Evolutionary conservation across 1,284 basidiomycete genomes (phyloP).

Genomic region (Fomes fomentarius): DNA sequence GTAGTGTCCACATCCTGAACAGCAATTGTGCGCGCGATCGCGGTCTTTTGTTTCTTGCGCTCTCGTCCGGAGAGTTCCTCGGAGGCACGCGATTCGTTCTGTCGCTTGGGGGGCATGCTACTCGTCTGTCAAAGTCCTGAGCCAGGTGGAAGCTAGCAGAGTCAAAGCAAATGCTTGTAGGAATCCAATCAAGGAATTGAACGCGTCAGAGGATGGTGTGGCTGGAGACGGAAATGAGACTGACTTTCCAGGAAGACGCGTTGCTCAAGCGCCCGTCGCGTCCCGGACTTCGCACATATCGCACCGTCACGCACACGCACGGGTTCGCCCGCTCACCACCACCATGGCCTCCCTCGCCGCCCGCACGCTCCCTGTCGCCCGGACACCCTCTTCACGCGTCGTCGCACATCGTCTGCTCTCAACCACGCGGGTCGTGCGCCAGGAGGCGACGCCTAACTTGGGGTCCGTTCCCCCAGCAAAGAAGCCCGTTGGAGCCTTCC

Average conservation of each 20-base stretch:
- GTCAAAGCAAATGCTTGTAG: not conserved
- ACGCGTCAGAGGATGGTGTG: not conserved
- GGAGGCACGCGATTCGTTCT: conserved; percentile 35
- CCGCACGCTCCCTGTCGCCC: conserved; percentile 44
- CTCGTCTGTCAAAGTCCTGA: too few species aligned
- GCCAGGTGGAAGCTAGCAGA: too few species aligned
- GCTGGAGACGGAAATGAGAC: conserved; percentile 1
- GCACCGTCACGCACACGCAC: not conserved
- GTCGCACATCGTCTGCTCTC: conserved; percentile 36
- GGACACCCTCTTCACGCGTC: conserved; percentile 14
- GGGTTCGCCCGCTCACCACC: conserved; percentile 10
- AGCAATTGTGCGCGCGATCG: conserved; percentile 65
- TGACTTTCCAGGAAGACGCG: conserved; percentile 3
- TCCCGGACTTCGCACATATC: not conserved
- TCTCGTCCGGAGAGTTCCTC: conserved; percentile 50
- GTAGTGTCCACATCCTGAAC: conserved; percentile 48
- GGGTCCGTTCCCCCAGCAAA: conserved; percentile 64
- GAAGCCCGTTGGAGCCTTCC: conserved; percentile 84
- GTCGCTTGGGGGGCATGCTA: conserved; percentile 55
- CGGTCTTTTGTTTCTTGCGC: conserved; percentile 70
- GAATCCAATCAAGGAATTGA: not conserved
- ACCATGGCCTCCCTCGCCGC: conserved; percentile 43
- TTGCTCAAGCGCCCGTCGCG: conserved; percentile 10
- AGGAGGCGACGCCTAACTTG: conserved; percentile 52
- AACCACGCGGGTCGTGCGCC: conserved; percentile 43